These are phyloP conservation scores for Xylaria multiplex DNA, from an alignment of 2,329 filamentous ascomycete species.

Conservation along the genomic window DNA sequence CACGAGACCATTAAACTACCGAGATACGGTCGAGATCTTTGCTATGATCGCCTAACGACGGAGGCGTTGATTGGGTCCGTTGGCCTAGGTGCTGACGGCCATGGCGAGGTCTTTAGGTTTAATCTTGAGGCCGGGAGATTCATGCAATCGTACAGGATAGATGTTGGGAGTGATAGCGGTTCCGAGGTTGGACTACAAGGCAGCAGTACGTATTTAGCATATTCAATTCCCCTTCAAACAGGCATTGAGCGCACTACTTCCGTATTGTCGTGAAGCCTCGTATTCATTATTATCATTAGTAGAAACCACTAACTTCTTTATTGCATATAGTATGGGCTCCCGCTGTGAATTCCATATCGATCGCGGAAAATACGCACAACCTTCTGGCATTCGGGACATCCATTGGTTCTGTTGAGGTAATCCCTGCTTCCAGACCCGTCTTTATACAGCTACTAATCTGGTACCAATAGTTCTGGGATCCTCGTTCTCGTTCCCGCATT, in stretches of 20 bases:
- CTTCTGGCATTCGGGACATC: constrained; percentile 93
- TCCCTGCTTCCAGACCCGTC: background rate
- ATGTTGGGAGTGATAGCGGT: constrained; percentile 86
- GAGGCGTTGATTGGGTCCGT: constrained; percentile 90
- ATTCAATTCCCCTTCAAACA: background rate
- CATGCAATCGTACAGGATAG: constrained; percentile 92
- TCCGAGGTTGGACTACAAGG: constrained; percentile 82
- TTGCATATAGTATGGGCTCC: constrained; percentile 70
- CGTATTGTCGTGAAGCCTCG: background rate
- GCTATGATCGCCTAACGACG: constrained; percentile 80
- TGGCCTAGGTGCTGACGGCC: constrained; percentile 84
- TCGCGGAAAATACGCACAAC: constrained; percentile 90
- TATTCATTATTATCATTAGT: background rate
- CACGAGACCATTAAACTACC: constrained; percentile 92
- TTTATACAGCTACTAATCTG: constrained; percentile 13
- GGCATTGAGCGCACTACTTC: background rate
- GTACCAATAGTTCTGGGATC: constrained; percentile 79
- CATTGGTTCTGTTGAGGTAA: constrained; percentile 83
- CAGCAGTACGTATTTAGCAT: constrained; percentile 59
- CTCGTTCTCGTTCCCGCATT: constrained; percentile 82
- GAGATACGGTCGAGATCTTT: constrained; percentile 76
- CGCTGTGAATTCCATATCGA: constrained; percentile 85
- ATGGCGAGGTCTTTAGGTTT: constrained; percentile 90
- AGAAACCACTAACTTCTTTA: constrained; percentile 5
- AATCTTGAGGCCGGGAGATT: constrained; percentile 93